Conservation (phyloP, 140 eudicot genomes). For the Bidens hawaiensis region DNA sequence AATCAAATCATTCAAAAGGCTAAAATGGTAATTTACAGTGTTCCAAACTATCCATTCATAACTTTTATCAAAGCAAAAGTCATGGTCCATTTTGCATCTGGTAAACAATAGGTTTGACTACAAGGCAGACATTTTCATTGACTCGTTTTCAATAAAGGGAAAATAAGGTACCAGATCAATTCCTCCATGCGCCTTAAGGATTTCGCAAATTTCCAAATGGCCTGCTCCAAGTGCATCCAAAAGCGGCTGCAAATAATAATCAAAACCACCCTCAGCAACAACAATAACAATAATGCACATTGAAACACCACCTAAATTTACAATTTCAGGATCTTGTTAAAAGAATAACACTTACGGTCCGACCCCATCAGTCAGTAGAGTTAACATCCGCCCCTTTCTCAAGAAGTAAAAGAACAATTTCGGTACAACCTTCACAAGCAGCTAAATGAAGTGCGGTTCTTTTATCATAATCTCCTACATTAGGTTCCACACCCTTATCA, state of each 20-base stretch:
- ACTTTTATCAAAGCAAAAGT: neutral
- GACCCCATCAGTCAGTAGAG: slow-evolving; percentile 71
- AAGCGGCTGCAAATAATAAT: slow-evolving; percentile 49
- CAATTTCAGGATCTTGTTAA: neutral
- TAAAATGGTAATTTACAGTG: neutral
- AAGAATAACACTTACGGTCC: slow-evolving; percentile 41
- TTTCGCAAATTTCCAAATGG: slow-evolving; percentile 52
- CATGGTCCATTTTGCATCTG: no score
- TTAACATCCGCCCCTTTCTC: slow-evolving; percentile 69
- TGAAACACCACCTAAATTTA: no score
- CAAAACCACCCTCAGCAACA: no score
- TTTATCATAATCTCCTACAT: slow-evolving; percentile 65
- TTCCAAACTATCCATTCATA: neutral
- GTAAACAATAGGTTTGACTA: neutral
- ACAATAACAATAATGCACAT: no score
- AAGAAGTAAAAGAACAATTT: slow-evolving; percentile 49
- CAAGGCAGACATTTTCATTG: neutral
- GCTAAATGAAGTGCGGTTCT: slow-evolving; percentile 79
- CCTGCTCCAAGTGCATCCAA: slow-evolving; percentile 64
- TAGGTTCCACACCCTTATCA: slow-evolving; percentile 54
- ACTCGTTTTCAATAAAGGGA: neutral
- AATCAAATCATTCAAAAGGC: neutral
- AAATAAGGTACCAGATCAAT: slow-evolving; percentile 47
- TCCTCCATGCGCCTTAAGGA: slow-evolving; percentile 60
- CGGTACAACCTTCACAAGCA: slow-evolving; percentile 66